Evolutionary conservation across 2,329 filamentous ascomycete species (phyloP).

Genomic region (Tolypocladium ovalisporum): DNA sequence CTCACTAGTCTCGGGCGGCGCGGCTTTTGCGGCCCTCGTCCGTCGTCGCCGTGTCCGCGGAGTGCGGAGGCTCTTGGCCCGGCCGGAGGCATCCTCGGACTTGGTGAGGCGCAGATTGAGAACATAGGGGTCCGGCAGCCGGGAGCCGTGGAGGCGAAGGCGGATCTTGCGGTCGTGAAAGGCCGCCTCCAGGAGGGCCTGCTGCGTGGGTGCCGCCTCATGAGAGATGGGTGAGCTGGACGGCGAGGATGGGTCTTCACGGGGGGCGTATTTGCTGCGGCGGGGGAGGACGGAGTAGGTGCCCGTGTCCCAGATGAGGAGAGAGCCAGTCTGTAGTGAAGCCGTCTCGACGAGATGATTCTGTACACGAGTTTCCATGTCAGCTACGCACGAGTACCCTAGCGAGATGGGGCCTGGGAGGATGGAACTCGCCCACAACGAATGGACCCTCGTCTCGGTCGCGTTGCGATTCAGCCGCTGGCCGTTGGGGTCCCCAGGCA

Average conservation of each 20-base stretch:
- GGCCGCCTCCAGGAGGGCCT: constrained; percentile 36
- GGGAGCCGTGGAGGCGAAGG: constrained; percentile 40
- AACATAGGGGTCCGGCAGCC: constrained; percentile 41
- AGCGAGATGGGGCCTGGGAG: not conserved
- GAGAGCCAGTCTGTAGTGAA: constrained; percentile 40
- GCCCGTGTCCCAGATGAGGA: constrained; percentile 54
- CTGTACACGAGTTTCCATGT: constrained; percentile 18
- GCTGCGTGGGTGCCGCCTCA: constrained; percentile 19
- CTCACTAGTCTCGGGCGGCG: constrained; percentile 13
- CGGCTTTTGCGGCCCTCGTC: not conserved
- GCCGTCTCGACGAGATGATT: constrained; percentile 52
- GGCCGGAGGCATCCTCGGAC: constrained; percentile 26
- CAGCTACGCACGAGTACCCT: not conserved
- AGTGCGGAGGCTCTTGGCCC: constrained; percentile 9
- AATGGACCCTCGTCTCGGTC: constrained; percentile 51
- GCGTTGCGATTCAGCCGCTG: constrained; percentile 44
- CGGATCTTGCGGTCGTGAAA: constrained; percentile 47
- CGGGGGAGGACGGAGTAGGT: constrained; percentile 42
- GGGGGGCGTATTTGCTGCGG: constrained; percentile 20
- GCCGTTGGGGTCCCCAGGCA: constrained; percentile 48
- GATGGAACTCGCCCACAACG: constrained; percentile 37
- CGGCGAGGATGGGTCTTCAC: constrained; percentile 19
- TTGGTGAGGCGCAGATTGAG: constrained; percentile 42
- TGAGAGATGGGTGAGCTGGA: constrained; percentile 9
- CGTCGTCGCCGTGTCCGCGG: not conserved